Base-by-base conservation (phyloP, 164 flowering plant genomes). In the Houttuynia cordata region DNA sequence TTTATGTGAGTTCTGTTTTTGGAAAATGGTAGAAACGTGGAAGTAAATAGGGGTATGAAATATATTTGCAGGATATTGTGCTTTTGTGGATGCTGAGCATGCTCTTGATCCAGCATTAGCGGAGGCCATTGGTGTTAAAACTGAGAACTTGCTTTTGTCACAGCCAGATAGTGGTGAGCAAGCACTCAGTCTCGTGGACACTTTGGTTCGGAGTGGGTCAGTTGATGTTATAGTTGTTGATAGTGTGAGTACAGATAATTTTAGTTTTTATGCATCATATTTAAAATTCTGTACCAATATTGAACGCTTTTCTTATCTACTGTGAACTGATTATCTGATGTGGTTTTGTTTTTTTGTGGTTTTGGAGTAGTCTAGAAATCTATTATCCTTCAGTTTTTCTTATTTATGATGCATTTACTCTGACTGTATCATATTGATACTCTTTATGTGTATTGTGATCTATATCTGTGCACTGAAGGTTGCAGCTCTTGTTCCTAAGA, bases 151-250 rank as follows among this genome's bases (percentile, higher is more conserved):
- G 75, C 91, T 89, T 67, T 82, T 92, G 7, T 84, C 96, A 2
- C 97, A 89, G 67, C 96, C 96, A 39, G 98, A 92, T 75, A 80
- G 88, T 76, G 96, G 96, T 57, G 98, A 92, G 71, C 98, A 92
- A 76, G 98, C 96, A 55, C 93, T 92, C 13, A 84, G 93, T 69
- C 90, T 89, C 51, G 96, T 92, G 60, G 96, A 92, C 72, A 92
- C 98, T 30, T 73, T 92, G 4, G 83, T 92, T 56, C 75, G 98
- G 30, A 92, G 96, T 75, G 91, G 96, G 69, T 84, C 98, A 61
- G 83, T 92, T 51, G 96, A 92, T 77, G 93, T 89, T 64, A 80
- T 89, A 59, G 97, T 92, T 67, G 95, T 92, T 65, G 98, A 92
- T 71, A 89, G 96, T 83, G 98, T 92, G 76, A 84, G 96, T 70